Percentiles rank a stretch among this genome's conserved stretches.
Evolutionary conservation across 2,329 filamentous ascomycete genomes (phyloP).

Genomic region (Meredithiella fracta): DNA sequence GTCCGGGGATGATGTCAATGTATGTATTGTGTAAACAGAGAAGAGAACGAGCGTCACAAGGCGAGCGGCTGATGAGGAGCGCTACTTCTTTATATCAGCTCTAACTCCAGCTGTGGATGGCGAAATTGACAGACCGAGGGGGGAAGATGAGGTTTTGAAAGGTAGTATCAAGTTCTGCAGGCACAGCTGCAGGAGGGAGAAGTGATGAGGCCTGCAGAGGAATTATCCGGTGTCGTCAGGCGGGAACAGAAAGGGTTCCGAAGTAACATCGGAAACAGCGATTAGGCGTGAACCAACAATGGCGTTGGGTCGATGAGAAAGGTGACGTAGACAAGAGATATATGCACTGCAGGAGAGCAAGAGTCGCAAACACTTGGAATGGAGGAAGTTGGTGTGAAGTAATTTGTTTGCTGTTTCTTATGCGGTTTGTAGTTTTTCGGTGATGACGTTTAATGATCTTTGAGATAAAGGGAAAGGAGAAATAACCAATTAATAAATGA

Average conservation of each 20-base stretch:
- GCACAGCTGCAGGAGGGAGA: background rate
- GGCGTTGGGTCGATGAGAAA: background rate
- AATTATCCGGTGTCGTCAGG: background rate
- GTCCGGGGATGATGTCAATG: too few relatives aligned
- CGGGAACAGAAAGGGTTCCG: background rate
- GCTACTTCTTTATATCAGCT: too few relatives aligned
- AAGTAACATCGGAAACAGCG: background rate
- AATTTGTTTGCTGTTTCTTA: background rate
- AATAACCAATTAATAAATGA: too few relatives aligned
- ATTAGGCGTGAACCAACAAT: background rate
- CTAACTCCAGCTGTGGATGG: background rate
- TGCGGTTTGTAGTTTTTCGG: too few relatives aligned
- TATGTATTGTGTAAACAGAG: too few relatives aligned
- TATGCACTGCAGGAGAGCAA: conserved; percentile 1
- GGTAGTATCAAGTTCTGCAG: background rate
- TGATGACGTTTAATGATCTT: too few relatives aligned
- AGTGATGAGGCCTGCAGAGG: background rate
- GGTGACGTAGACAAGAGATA: background rate
- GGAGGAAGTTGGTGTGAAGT: background rate
- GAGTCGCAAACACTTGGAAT: conserved; percentile 1
- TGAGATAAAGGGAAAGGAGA: too few relatives aligned
- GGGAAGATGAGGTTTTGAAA: background rate
- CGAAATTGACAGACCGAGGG: background rate
- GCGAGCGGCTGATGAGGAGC: too few relatives aligned
- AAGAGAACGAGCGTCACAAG: too few relatives aligned